Evolutionary conservation across 2,329 filamentous ascomycete species (phyloP), one percentile per base, ranked within the genome.

Genomic region (Colletotrichum horii): DNA sequence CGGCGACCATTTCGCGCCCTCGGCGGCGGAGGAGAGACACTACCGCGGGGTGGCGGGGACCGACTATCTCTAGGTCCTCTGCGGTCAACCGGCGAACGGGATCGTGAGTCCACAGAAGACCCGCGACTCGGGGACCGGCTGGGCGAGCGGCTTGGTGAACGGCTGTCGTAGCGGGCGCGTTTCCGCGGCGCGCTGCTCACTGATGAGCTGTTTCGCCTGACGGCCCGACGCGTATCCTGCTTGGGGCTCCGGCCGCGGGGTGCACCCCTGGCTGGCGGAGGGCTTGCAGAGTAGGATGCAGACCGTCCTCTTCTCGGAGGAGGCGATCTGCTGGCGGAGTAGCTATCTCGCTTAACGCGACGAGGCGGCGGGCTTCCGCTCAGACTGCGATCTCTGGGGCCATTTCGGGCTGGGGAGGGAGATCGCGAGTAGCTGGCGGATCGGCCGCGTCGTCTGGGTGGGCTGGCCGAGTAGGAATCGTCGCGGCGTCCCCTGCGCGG

Each of bases 181-280:
- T 79, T 80, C 22, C 80, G 78, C 4, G 80, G 81, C 16, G 76
- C 80, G 34, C 78, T 79, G 72, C 83, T 83, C 26, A 80, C 77
- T 1, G 83, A 84, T 3, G 83, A 85, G 78, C 82, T 84, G 74
- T 83, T 84, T 38, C 83, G 80, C 28, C 80, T 75, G 24, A 24
- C 81, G 79, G 64, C 81, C 82, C 74, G 71, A 7, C 70, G 74
- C 19, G 48, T 19, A 4, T 74, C 70, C 22, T 62, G 70, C 26
- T 26, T 64, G 8, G 74, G 74, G 15, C 74, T 66, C 19, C 74
- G 74, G 22, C 72, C 68, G 14, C 68, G 74, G n/a, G 70, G 38
- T 11, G 66, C 61, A 8, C 70, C 74, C 26, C 69, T 60, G 16
- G 73, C 60, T 16, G 74, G 70, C n/a, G 62, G 70, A 19, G 65